These are phyloP conservation scores for Lupinus albus DNA, from an alignment of 306 rosid genomes.

Conservation along the genomic window DNA sequence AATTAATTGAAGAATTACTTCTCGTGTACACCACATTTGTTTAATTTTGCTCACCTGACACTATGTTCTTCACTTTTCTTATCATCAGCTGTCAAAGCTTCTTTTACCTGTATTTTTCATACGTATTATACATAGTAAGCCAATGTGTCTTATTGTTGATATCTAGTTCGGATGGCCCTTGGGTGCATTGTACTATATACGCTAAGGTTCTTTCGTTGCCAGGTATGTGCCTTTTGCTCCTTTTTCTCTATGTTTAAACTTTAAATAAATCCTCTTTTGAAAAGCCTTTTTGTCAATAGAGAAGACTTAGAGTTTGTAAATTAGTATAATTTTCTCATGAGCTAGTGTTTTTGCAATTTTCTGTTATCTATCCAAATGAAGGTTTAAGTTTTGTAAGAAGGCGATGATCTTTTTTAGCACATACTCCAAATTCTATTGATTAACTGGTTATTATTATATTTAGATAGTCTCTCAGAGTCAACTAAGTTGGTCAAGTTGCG, in stretches of 20 bases:
- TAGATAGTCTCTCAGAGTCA: too few relatives aligned
- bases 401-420: background rate
- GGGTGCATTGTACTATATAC: slow-evolving; percentile 69
- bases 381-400: slow-evolving; percentile 14
- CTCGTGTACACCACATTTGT: background rate
- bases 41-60: background rate
- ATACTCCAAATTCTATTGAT: slow-evolving; percentile 27
- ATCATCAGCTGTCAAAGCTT: slow-evolving; percentile 21
- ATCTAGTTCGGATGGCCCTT: slow-evolving; percentile 76
- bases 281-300: background rate
- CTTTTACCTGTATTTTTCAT: slow-evolving; percentile 1
- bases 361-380: background rate
- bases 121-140: background rate
- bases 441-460: slow-evolving; percentile 1
- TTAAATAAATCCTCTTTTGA: background rate
- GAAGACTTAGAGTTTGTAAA: background rate
- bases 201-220: slow-evolving; percentile 69
- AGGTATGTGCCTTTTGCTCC: slow-evolving; percentile 50
- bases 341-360: background rate
- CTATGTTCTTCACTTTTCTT: background rate
- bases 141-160: slow-evolving; percentile 39
- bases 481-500: too few relatives aligned
- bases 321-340: slow-evolving; percentile 1
- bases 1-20: slow-evolving; percentile 12
- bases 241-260: background rate